Conservation (phyloP, 2,329 filamentous ascomycete species). For the Fusarium abutilonis region DNA sequence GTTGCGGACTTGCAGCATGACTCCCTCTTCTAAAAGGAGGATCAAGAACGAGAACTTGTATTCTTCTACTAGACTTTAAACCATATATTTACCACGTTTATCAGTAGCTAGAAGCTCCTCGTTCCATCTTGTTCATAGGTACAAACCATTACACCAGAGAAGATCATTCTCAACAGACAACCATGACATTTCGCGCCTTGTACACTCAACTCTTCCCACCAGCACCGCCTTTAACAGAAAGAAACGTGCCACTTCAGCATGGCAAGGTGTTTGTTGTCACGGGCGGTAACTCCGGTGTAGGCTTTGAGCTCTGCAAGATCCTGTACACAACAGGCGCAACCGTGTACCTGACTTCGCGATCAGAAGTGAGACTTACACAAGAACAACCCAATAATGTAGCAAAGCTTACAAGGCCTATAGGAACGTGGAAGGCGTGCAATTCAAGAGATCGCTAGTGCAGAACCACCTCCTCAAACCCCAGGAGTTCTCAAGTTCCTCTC, state of each 20-base stretch:
- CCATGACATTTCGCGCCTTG: constrained; percentile 18
- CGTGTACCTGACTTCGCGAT: constrained; percentile 63
- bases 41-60: background rate
- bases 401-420: constrained; percentile 3
- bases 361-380: constrained; percentile 23
- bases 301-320: constrained; percentile 61
- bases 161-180: background rate
- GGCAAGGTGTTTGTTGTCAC: constrained; percentile 60
- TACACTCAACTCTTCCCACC: constrained; percentile 28
- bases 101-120: background rate
- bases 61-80: background rate
- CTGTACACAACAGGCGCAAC: constrained; percentile 63
- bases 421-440: constrained; percentile 46
- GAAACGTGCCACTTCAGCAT: constrained; percentile 40
- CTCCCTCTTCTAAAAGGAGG: background rate
- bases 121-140: background rate
- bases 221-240: constrained; percentile 42
- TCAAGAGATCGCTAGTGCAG: constrained; percentile 38
- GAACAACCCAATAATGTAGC: background rate
- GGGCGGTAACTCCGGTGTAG: constrained; percentile 53
- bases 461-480: constrained; percentile 9
- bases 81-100: background rate
- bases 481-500: constrained; percentile 48
- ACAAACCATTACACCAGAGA: no score
- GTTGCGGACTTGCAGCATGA: background rate